These are phyloP conservation scores for Pseudogymnoascus sp. DNA, from an alignment of 2,329 filamentous ascomycete genomes.

Conservation along the genomic window DNA sequence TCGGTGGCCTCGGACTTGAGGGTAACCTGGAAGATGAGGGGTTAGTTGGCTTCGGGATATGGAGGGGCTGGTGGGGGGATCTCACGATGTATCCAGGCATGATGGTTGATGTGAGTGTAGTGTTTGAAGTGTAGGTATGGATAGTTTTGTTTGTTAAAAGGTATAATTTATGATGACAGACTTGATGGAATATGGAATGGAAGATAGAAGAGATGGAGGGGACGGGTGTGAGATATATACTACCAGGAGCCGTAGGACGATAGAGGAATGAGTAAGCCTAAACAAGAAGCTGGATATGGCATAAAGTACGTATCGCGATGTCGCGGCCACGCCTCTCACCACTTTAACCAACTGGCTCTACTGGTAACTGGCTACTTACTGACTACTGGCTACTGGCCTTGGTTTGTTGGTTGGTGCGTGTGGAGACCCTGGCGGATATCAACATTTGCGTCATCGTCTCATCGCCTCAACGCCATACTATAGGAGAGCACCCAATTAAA, in stretches of 20 bases:
- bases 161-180: not conserved
- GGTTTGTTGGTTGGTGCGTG: not conserved
- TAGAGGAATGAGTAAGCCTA: conserved; percentile 4
- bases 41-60: not conserved
- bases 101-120: not conserved
- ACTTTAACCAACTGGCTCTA: not conserved
- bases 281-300: conserved; percentile 4
- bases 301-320: not conserved
- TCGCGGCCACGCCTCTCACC: conserved; percentile 1
- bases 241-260: not conserved
- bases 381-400: not conserved
- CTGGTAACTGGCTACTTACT: not conserved
- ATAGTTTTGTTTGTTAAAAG: not conserved
- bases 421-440: conserved; percentile 1
- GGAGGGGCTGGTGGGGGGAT: not conserved
- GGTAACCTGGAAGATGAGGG: conserved; percentile 52
- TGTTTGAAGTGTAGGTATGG: conserved; percentile 3
- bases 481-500: not conserved
- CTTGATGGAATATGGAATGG: not conserved
- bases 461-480: not conserved
- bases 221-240: not conserved
- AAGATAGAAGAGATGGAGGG: not conserved
- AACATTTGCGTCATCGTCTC: not conserved
- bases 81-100: conserved; percentile 18
- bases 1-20: conserved; percentile 61